Evolutionary conservation across 2,329 filamentous ascomycete genomes (phyloP).

Genomic region (Pleomassaria siparia): DNA sequence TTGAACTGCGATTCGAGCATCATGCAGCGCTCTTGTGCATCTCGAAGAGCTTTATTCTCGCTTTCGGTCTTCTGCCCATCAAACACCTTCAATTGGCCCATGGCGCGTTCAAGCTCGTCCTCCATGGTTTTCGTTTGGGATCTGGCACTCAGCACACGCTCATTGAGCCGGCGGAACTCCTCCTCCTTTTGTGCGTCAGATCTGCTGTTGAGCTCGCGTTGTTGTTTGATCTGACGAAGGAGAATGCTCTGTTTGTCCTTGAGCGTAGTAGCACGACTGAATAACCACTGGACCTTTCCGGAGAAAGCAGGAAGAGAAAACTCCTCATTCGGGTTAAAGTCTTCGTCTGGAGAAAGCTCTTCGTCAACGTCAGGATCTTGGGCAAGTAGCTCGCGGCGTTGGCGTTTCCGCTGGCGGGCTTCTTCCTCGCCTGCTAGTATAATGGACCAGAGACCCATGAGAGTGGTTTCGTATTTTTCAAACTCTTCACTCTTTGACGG

Average conservation of each 20-base stretch:
- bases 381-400: conserved; percentile 38
- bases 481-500: conserved; percentile 20
- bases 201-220: conserved; percentile 87
- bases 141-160: conserved; percentile 41
- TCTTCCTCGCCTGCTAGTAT: conserved; percentile 48
- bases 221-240: conserved; percentile 90
- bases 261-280: conserved; percentile 72
- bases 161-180: conserved; percentile 45
- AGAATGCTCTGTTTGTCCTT: conserved; percentile 88
- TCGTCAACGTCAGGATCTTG: conserved; percentile 64
- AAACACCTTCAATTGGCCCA: conserved; percentile 32
- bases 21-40: conserved; percentile 35
- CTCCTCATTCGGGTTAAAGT: conserved; percentile 57
- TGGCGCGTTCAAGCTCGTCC: conserved; percentile 38
- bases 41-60: conserved; percentile 25
- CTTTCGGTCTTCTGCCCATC: conserved; percentile 26
- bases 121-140: conserved; percentile 40
- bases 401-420: conserved; percentile 41
- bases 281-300: conserved; percentile 75
- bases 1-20: conserved; percentile 35
- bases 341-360: conserved; percentile 62
- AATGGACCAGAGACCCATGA: conserved; percentile 57
- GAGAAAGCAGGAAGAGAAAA: conserved; percentile 79
- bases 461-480: conserved; percentile 53
- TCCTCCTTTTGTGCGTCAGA: conserved; percentile 61